Evolutionary conservation across 345 rosid genomes (phyloP), one percentile per base, ranked within the genome.

Genomic region (Euclidium syriacum): DNA sequence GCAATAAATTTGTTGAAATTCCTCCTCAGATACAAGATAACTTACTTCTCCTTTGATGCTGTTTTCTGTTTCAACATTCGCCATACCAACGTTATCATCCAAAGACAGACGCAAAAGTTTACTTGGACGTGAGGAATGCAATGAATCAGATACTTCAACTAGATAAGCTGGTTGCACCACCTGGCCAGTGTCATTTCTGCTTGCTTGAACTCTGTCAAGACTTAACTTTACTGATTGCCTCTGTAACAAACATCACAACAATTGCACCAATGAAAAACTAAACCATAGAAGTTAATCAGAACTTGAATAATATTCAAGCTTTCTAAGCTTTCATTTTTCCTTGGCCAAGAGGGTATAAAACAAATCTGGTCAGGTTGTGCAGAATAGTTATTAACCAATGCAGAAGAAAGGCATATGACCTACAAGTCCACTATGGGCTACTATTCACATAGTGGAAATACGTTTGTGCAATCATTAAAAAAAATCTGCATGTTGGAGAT

Each of bases 41-140:
- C 90, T 70, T 90, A 90, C 99, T 66, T 94, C 96, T 72, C 49
- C 75, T 77, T 85, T 90, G 75, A 83, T 73, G 77, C 63, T 70
- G 70, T 73, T 68, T 70, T 87, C 92, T 64, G 86, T 85, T 76
- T 94, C 87, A 70, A 84, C 88, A 79, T 80, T 81, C 26, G 83
- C 88, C 70, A 90, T 92, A 78, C 87, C 90, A 29, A 77, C 70
- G 62, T 70, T 79, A 51, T 81, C 78, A 58, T 81, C 80, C 64
- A 86, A 75, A 60, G 89, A 82, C 44, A 64, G 48, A 20, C 81
- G 70, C 29, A 76, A 34, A 68, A 67, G 75, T 78, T 84, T 91
- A 18, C 7, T 29, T 15, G 83, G 71, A 44, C 49, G 75, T 57
- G 20, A 65, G 48, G 68, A 58, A 57, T 61, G 67, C 66, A 32